Evolutionary conservation across 2,329 filamentous ascomycete species (phyloP), one percentile per base, ranked within the genome.

Genomic region (Penicillium janthinellum): DNA sequence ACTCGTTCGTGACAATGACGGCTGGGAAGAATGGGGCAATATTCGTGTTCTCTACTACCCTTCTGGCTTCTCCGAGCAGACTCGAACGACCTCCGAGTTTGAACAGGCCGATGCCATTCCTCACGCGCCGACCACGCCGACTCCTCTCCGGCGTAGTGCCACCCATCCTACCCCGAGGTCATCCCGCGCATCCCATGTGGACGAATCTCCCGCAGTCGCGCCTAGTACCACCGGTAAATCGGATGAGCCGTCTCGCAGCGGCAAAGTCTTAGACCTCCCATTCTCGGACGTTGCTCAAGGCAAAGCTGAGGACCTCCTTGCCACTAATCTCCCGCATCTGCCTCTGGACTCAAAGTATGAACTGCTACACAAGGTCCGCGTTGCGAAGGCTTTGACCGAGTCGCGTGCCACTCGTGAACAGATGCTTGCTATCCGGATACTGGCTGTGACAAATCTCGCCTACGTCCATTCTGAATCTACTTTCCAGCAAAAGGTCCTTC

Each of bases 401-500:
- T 88, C 90, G 0, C 73, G 82, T 12, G 83, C 88, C 59, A 85
- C 85, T 22, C 86, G 92, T 47, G 90, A 92, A 71, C 84, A 90
- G 67, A 87, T 94, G 15, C 82, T 99, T 51, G 87, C 90, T 38
- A 87, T 94, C 55, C 90, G 94, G 35, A 81, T 98, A 39, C 82
- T 99, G 44, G 92, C 94, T 14, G 88, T 98, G 60, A 90, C 91
- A 25, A 99, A 98, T 69, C 77, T 99, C 63, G 91, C 92, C 2
- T 97, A 96, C 73, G 91, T 98, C 56, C 89, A 96, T 67, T 83
- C 84, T 2, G 96, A 99, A 70, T 79, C 84, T 4, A 86, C 87
- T n/a, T 96, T 99, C 69, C 83, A 92, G 47, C 89, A 94, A 63
- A 94, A 91, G 74, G 86, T 97, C 44, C 83, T 96, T 54, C 90